Conservation (phyloP, 257 asterid species). For the Eustoma russellianum region DNA sequence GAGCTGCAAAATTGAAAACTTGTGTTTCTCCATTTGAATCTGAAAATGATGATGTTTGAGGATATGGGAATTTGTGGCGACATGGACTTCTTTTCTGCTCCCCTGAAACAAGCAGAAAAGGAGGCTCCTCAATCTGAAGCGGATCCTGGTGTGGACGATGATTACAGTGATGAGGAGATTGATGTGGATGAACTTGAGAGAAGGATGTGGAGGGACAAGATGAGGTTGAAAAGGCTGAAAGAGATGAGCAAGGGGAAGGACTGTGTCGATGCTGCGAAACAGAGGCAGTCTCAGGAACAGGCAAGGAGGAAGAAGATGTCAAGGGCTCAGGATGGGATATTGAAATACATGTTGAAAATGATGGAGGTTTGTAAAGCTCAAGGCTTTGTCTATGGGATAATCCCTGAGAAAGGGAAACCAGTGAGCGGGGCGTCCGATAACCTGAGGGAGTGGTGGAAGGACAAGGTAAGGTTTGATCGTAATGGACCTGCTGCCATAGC, state of each 20-base stretch:
- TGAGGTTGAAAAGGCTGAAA: constrained; percentile 54
- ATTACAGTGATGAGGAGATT: constrained; percentile 65
- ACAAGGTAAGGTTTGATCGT: constrained; percentile 69
- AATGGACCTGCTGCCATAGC: constrained; percentile 81
- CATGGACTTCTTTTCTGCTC: constrained; percentile 57
- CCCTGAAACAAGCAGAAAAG: constrained; percentile 36
- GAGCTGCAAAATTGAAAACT: constrained; percentile 2
- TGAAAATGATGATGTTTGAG: constrained; percentile 62
- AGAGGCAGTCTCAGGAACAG: constrained; percentile 86
- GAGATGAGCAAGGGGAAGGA: constrained; percentile 62
- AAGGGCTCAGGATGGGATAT: constrained; percentile 86
- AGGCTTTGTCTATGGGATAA: constrained; percentile 86
- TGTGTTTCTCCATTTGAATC: constrained; percentile 7
- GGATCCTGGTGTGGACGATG: constrained; percentile 53
- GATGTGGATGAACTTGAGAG: constrained; percentile 81
- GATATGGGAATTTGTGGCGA: constrained; percentile 59
- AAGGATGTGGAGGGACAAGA: constrained; percentile 82
- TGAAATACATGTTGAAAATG: constrained; percentile 87
- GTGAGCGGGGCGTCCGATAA: constrained; percentile 87
- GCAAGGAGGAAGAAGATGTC: constrained; percentile 96
- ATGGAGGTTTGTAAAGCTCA: constrained; percentile 96
- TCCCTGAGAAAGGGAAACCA: constrained; percentile 92
- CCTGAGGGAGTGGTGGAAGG: constrained; percentile 95
- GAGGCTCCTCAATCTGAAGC: constrained; percentile 25
- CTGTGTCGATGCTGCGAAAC: constrained; percentile 39